Evolutionary conservation across 257 asterid genomes (phyloP).

Genomic region (Eucommia ulmoides): DNA sequence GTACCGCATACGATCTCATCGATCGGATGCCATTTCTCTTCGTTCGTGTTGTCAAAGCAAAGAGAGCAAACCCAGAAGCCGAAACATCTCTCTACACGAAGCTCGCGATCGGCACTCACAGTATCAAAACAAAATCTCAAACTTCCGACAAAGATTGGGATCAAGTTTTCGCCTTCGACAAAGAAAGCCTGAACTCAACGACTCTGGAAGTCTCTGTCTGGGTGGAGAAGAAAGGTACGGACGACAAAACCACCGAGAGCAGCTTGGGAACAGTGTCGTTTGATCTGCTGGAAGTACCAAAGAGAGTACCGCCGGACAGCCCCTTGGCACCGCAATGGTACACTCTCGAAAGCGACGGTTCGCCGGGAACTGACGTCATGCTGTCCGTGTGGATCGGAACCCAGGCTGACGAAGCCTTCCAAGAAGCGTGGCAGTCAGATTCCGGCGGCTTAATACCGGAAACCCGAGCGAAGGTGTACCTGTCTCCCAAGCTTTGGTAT

Average conservation of each 20-base stretch:
- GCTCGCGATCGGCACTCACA: constrained; percentile 79
- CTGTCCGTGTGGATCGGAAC: constrained; percentile 86
- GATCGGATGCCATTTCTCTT: constrained; percentile 80
- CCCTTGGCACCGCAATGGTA: constrained; percentile 94
- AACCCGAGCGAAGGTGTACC: constrained; percentile 88
- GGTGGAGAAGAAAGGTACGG: constrained; percentile 34
- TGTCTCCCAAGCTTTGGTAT: constrained; percentile 96
- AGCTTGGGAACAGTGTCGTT: constrained; percentile 62
- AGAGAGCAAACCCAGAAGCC: constrained; percentile 32
- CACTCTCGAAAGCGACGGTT: constrained; percentile 38
- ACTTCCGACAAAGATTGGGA: constrained; percentile 51
- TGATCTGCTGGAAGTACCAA: constrained; percentile 80
- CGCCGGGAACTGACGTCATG: constrained; percentile 70
- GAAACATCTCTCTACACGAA: constrained; percentile 39
- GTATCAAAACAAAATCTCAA: constrained; percentile 37
- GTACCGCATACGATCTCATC: constrained; percentile 63
- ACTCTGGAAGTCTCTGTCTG: constrained; percentile 52
- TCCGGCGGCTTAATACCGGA: constrained; percentile 90
- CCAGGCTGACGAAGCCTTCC: constrained; percentile 84
- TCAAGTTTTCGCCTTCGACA: constrained; percentile 85
- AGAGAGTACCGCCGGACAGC: constrained; percentile 82
- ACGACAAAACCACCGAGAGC: constrained; percentile 12
- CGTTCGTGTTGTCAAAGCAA: constrained; percentile 68
- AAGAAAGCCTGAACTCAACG: constrained; percentile 62
- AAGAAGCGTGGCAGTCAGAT: constrained; percentile 96